Conservation (phyloP, 2,329 filamentous ascomycete genomes). For the Mycosphaerelloides madeirae region DNA sequence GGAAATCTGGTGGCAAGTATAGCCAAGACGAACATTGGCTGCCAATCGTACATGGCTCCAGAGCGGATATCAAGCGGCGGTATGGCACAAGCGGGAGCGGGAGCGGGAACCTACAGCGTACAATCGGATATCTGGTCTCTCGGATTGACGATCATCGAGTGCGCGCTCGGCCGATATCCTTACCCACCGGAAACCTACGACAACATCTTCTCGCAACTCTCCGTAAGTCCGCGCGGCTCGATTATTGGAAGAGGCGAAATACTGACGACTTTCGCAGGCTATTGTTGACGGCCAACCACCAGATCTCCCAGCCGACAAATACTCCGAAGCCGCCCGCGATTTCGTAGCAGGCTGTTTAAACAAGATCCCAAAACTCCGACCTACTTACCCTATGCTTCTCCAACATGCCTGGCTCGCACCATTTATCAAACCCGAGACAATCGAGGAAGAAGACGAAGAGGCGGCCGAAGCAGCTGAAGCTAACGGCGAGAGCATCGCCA, state of each 20-base stretch:
- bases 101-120: conserved; percentile 87
- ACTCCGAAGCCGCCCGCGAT: conserved; percentile 72
- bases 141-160: conserved; percentile 91
- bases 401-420: conserved; percentile 82
- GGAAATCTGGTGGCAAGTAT: conserved; percentile 96
- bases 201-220: conserved; percentile 96
- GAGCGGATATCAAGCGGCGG: conserved; percentile 88
- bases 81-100: conserved; percentile 63
- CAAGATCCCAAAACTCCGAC: conserved; percentile 86
- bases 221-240: conserved; percentile 58
- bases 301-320: conserved; percentile 71
- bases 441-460: conserved; percentile 65
- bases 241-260: conserved; percentile 5
- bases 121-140: conserved; percentile 98
- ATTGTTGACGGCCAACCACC: conserved; percentile 98
- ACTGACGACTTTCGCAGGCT: conserved; percentile 55
- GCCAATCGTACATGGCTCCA: conserved; percentile 98
- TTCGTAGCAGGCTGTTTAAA: conserved; percentile 89
- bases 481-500: conserved; percentile 13
- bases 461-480: conserved; percentile 35
- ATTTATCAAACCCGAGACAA: conserved; percentile 70
- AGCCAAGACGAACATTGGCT: conserved; percentile 97
- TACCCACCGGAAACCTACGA: conserved; percentile 97
- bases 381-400: conserved; percentile 86
- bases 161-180: conserved; percentile 87